These are phyloP conservation scores for Sutorius australiensis DNA, from an alignment of 768 basidiomycete species.

Conservation along the genomic window DNA sequence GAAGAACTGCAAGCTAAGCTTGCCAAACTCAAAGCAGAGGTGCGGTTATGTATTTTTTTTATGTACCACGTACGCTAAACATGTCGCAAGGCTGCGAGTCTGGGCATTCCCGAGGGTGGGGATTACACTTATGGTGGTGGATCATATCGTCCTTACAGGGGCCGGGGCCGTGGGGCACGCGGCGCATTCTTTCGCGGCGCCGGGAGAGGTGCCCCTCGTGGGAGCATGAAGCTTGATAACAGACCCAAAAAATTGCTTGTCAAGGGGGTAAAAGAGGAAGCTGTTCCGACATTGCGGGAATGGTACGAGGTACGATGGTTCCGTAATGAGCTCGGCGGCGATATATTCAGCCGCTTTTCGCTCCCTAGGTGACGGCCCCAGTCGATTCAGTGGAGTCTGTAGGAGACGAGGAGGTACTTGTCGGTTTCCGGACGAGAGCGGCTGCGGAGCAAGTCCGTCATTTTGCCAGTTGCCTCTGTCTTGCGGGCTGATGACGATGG, in stretches of 20 bases:
- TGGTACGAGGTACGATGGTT: constrained; percentile 70
- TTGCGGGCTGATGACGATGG: constrained; percentile 7
- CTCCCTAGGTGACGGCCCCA: constrained; percentile 57
- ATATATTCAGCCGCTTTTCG: constrained; percentile 5
- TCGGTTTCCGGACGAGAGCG: constrained; percentile 66
- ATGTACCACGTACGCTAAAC: constrained; percentile 6
- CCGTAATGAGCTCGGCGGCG: background rate
- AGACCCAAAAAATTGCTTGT: constrained; percentile 78
- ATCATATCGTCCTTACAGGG: constrained; percentile 65
- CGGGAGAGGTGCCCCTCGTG: constrained; percentile 62
- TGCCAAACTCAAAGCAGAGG: constrained; percentile 77
- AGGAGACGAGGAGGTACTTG: constrained; percentile 57
- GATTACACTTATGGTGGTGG: constrained; percentile 33
- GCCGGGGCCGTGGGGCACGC: constrained; percentile 55
- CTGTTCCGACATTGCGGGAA: constrained; percentile 60
- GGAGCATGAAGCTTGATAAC: constrained; percentile 88
- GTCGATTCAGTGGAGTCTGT: constrained; percentile 58
- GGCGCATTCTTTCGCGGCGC: constrained; percentile 58
- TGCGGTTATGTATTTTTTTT: constrained; percentile 31
- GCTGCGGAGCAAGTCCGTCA: constrained; percentile 73
- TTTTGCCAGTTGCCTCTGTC: background rate
- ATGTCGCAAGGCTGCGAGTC: constrained; percentile 58
- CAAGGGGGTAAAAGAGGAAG: constrained; percentile 58
- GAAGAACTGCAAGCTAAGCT: constrained; percentile 73
- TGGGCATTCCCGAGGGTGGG: constrained; percentile 59